Conservation (phyloP, 2,329 filamentous ascomycete genomes). For the Acrodontium crateriforme region DNA sequence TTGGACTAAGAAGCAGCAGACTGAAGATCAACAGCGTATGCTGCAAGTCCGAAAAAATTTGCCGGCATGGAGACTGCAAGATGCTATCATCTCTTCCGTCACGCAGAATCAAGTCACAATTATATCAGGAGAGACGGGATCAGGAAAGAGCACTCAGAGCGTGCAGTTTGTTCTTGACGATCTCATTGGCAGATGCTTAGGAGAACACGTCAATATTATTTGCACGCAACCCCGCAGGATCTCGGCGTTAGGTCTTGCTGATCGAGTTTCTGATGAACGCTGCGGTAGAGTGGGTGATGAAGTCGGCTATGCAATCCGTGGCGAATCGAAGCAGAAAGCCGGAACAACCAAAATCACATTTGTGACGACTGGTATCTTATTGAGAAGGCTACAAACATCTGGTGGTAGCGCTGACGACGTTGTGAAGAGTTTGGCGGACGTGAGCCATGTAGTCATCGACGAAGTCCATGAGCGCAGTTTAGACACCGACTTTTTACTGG, state of each 20-base stretch:
- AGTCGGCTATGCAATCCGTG: slow-evolving; percentile 82
- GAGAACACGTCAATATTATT: slow-evolving; percentile 71
- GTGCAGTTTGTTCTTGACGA: slow-evolving; percentile 94
- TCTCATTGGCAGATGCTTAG: slow-evolving; percentile 62
- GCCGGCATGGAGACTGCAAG: slow-evolving; percentile 75
- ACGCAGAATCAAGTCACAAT: slow-evolving; percentile 76
- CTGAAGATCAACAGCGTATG: slow-evolving; percentile 59
- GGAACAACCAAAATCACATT: slow-evolving; percentile 80
- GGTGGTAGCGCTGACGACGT: slow-evolving; percentile 70
- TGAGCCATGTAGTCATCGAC: slow-evolving; percentile 90
- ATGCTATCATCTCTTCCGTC: slow-evolving; percentile 64
- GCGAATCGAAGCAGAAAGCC: slow-evolving; percentile 62
- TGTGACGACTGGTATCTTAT: slow-evolving; percentile 84
- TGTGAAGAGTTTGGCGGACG: slow-evolving; percentile 66
- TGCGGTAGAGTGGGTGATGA: slow-evolving; percentile 72
- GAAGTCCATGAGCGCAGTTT: slow-evolving; percentile 93
- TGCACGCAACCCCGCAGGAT: slow-evolving; percentile 93
- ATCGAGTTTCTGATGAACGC: slow-evolving; percentile 85
- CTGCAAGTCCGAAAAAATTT: slow-evolving; percentile 55
- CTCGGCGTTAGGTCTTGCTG: slow-evolving; percentile 82
- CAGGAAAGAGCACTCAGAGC: slow-evolving; percentile 91
- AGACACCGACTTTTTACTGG: slow-evolving; percentile 87
- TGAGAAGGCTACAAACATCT: slow-evolving; percentile 81
- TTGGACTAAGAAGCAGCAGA: slow-evolving; percentile 57
- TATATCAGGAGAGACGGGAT: slow-evolving; percentile 92